These are phyloP conservation scores for Boletus bicolor DNA, from an alignment of 768 basidiomycete species.

Conservation along the genomic window DNA sequence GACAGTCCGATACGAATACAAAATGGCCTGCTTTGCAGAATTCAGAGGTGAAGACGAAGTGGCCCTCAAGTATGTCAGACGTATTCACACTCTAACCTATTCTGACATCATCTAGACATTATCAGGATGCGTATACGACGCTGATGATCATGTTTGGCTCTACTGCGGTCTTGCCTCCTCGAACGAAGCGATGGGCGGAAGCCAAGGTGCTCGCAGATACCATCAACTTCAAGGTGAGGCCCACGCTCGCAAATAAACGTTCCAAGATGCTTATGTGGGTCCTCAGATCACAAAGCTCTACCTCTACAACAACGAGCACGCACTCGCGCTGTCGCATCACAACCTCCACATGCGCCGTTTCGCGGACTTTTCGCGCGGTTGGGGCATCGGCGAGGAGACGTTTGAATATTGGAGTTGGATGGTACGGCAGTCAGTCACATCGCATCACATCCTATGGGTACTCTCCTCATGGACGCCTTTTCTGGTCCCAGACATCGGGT, in stretches of 20 bases:
- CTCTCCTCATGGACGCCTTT: background rate
- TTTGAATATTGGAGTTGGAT: conserved; percentile 99
- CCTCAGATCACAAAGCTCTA: conserved; percentile 83
- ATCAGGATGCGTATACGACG: conserved; percentile 87
- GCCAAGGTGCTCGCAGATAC: conserved; percentile 96
- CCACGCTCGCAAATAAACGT: background rate
- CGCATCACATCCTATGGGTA: background rate
- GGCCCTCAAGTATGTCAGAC: conserved; percentile 71
- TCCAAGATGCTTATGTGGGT: background rate
- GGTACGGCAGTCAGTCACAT: conserved; percentile 71
- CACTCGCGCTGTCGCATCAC: conserved; percentile 78
- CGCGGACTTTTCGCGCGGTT: conserved; percentile 80
- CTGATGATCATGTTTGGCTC: conserved; percentile 88
- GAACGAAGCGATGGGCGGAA: conserved; percentile 98
- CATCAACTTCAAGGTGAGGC: conserved; percentile 78
- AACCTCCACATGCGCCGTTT: conserved; percentile 83
- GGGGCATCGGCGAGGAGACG: conserved; percentile 96
- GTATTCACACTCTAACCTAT: background rate
- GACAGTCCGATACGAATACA: conserved; percentile 97
- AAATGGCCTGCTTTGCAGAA: conserved; percentile 95
- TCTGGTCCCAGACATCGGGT: conserved; percentile 65
- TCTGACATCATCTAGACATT: conserved; percentile 59
- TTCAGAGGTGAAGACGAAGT: conserved; percentile 91
- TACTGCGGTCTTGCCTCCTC: conserved; percentile 78
- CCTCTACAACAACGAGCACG: conserved; percentile 85